phyloP scores from a whole-genome alignment of 148 eudicot species.

The Vaccinium vitisidaea region DNA sequence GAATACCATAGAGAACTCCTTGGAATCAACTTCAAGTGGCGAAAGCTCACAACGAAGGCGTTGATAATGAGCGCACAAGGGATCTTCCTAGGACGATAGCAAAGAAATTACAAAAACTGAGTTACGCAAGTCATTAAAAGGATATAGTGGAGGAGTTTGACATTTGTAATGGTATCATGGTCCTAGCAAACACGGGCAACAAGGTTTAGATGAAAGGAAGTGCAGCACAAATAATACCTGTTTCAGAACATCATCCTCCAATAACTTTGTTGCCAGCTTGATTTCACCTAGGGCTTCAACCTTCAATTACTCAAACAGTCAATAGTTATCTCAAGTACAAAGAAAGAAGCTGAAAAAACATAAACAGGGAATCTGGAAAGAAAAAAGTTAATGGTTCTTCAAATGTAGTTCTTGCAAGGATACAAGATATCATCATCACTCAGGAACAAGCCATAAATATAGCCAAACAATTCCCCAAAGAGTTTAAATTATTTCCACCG shows the following conservation, averaged over 20 bases:
- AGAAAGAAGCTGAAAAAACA: background rate
- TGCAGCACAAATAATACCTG: conserved; percentile 37
- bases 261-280: conserved; percentile 86
- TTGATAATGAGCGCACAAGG: conserved; percentile 71
- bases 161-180: background rate
- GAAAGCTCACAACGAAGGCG: conserved; percentile 69
- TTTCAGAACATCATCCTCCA: conserved; percentile 50
- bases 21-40: conserved; percentile 69
- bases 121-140: background rate
- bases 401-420: background rate
- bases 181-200: background rate
- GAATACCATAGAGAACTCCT: conserved; percentile 74
- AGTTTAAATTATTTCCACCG: no score
- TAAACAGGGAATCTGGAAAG: conserved; percentile 2
- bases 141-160: background rate
- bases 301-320: conserved; percentile 33
- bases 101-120: conserved; percentile 11
- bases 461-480: background rate
- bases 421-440: background rate
- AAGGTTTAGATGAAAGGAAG: background rate
- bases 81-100: conserved; percentile 61
- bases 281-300: conserved; percentile 98
- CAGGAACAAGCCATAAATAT: background rate
- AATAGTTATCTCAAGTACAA: background rate
- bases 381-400: background rate